Conservation (phyloP, 805 yeast genomes). For the Saccharomyces kudriavzevii region DNA sequence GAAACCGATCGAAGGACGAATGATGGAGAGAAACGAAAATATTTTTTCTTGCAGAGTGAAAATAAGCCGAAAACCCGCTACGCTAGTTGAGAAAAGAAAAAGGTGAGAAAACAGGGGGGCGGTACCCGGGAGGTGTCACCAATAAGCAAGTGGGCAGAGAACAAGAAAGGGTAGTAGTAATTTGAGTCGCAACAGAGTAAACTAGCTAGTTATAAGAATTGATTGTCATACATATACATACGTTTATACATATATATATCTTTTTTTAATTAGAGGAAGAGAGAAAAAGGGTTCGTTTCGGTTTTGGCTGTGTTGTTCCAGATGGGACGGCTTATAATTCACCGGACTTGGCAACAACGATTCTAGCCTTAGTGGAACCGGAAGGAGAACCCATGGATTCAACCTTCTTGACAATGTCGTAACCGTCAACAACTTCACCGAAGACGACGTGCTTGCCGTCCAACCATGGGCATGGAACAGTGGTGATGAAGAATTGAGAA, state of each 20-base stretch:
- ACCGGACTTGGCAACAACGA: constrained; percentile 54
- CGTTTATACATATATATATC: not conserved
- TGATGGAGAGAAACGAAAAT: not conserved
- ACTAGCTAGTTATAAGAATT: not conserved
- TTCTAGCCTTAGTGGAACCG: constrained; percentile 63
- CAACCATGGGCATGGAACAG: constrained; percentile 79
- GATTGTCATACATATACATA: not conserved
- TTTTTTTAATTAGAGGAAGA: not conserved
- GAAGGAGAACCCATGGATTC: constrained; percentile 68
- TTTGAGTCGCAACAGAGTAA: no score
- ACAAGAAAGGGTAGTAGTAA: no score
- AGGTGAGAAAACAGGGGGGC: not conserved
- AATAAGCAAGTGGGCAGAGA: not conserved
- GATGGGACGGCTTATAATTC: constrained; percentile 26
- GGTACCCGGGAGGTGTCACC: not conserved
- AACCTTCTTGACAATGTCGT: constrained; percentile 76
- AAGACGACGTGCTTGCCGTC: constrained; percentile 94
- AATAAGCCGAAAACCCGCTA: not conserved
- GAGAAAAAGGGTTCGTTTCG: not conserved
- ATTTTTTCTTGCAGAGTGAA: not conserved
- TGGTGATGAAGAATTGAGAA: constrained; percentile 93
- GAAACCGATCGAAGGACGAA: not conserved
- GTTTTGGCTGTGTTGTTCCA: not conserved
- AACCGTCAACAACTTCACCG: constrained; percentile 84
- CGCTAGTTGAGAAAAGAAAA: not conserved